Base-by-base conservation (phyloP, 192 early-diverging fungal species). In the Chytriomyces hyalinus region DNA sequence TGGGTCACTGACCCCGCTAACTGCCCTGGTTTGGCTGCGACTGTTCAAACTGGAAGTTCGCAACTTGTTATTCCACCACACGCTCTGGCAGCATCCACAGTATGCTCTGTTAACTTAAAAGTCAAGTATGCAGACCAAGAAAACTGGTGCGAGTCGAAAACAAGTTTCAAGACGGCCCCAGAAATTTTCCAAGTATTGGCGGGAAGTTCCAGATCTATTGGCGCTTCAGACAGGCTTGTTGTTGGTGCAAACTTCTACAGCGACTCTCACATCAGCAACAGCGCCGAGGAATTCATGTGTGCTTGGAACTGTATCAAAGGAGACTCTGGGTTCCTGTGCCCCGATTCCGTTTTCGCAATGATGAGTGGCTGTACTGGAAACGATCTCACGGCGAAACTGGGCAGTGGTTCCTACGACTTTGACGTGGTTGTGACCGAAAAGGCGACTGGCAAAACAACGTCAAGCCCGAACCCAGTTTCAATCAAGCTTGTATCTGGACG, bases 181-280 rank as follows among this genome's bases (percentile, higher is more conserved):
- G 77, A 78, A 15, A 70, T 72, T 43, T n/a, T 78, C n/a, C 24
- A 26, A 20, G 70, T 78, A 15, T 78, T 70, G 49, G 77, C 68
- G 13, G 77, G 77, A 47, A 51, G 59, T 24, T 78, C 77, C 11
- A 36, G 77, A 48, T 64, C 67, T 49, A 15, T 72, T 49, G 48
- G 69, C 22, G n/a, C 17, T 26, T 28, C 60, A 43, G 49, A 78
- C 28, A 68, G 1, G 36, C 9, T 72, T 9, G n/a, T 48, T 20
- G 60, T 78, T 36, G 50, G 53, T 24, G 77, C 77, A 15, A 62
- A 24, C 13, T 20, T 78, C 47, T 68, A 20, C 64, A 61, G 59
- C 28, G 67, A 70, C 49, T 7, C 69, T 7, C 20, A 57, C 53
- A 70, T 57, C 46, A 51, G 22, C 59, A 11, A 9, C 28, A 22